phyloP scores from a whole-genome alignment of 177 flowering plant genomes.

The Tripterygium wilfordii region DNA sequence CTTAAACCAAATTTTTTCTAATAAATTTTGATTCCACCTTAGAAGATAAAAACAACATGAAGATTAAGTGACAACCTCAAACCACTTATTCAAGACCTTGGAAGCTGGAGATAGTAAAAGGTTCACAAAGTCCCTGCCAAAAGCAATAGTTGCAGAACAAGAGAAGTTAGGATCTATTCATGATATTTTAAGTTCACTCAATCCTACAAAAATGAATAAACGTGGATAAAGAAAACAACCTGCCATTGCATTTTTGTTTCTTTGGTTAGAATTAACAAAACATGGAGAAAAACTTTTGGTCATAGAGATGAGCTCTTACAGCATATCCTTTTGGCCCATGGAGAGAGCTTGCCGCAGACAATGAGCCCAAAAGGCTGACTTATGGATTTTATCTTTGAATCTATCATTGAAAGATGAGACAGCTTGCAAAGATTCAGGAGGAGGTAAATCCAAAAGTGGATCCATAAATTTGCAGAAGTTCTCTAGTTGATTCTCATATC shows the following conservation, averaged over 20 bases:
- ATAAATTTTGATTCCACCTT: not conserved
- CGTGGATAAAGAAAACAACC: not conserved
- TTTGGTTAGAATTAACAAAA: not conserved
- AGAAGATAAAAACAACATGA: not conserved
- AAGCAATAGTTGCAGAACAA: slow-evolving; percentile 11
- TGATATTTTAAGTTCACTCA: not conserved
- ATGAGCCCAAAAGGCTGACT: slow-evolving; percentile 71
- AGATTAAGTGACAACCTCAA: slow-evolving; percentile 57
- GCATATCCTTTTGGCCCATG: slow-evolving; percentile 74
- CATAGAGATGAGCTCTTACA: slow-evolving; percentile 44
- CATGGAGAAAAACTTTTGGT: no score
- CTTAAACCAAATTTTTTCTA: no score
- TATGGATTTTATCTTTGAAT: slow-evolving; percentile 49
- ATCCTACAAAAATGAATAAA: not conserved
- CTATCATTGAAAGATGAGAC: slow-evolving; percentile 37
- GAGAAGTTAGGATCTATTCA: not conserved
- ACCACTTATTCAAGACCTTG: slow-evolving; percentile 93
- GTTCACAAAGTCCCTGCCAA: slow-evolving; percentile 82
- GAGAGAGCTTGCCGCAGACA: slow-evolving; percentile 45
- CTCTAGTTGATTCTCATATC: slow-evolving; percentile 79
- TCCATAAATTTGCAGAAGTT: slow-evolving; percentile 81
- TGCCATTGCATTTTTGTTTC: not conserved
- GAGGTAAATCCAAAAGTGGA: slow-evolving; percentile 69
- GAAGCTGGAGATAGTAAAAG: slow-evolving; percentile 91
- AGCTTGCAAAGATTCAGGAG: slow-evolving; percentile 66